These are phyloP conservation scores for Pisolithus microcarpus DNA, from an alignment of 768 basidiomycete species.

Conservation along the genomic window DNA sequence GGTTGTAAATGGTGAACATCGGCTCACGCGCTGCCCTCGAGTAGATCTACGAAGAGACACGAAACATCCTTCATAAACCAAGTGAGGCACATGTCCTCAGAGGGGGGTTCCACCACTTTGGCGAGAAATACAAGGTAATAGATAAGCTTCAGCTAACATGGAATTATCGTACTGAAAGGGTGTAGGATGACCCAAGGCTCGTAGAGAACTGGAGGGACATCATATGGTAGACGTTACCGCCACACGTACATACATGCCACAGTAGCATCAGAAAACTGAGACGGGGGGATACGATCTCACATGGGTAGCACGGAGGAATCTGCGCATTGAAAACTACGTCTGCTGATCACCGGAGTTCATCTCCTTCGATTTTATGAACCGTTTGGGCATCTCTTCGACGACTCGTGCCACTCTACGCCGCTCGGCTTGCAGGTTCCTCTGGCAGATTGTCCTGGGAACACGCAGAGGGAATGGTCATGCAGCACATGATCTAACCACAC, in stretches of 20 bases:
- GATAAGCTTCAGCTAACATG: background rate
- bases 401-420: constrained; percentile 46
- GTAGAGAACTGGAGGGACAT: constrained; percentile 73
- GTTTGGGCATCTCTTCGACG: constrained; percentile 55
- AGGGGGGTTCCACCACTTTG: too few relatives aligned
- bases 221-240: constrained; percentile 39
- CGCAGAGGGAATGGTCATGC: constrained; percentile 3
- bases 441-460: constrained; percentile 53
- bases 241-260: background rate
- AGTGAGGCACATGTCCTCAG: too few relatives aligned
- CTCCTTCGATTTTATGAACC: constrained; percentile 40
- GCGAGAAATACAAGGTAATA: constrained; percentile 55
- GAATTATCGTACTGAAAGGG: background rate
- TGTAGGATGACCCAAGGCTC: constrained; percentile 55
- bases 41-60: too few relatives aligned
- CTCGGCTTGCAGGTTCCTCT: constrained; percentile 47
- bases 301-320: too few relatives aligned
- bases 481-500: background rate
- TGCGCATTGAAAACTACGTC: background rate
- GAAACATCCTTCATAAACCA: too few relatives aligned
- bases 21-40: too few relatives aligned
- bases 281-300: too few relatives aligned
- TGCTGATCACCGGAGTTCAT: constrained; percentile 9
- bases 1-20: too few relatives aligned
- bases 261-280: too few relatives aligned